Percentiles rank a stretch among this genome's conserved stretches.
These are phyloP conservation scores for Trichoderma sp. DNA, from an alignment of 2,329 filamentous ascomycete genomes.

Conservation along the genomic window DNA sequence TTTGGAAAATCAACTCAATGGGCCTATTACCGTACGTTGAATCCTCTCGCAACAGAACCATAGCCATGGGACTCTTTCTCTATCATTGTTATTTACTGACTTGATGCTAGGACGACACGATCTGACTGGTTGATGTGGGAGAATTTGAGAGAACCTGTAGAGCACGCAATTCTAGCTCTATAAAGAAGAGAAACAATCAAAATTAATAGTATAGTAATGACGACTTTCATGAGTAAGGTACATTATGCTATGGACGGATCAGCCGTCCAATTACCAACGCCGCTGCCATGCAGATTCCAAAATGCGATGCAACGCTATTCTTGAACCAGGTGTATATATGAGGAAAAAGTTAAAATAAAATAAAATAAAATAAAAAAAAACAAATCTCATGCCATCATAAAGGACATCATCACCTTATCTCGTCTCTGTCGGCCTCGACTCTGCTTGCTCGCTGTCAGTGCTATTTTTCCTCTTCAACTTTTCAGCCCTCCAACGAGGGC, in stretches of 20 bases:
- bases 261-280: slow-evolving; percentile 10
- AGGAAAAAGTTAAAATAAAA: background rate
- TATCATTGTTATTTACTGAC: background rate
- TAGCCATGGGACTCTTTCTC: background rate
- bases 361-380: background rate
- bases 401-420: background rate
- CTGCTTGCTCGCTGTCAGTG: background rate
- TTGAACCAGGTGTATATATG: background rate
- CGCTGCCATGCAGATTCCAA: slow-evolving; percentile 20
- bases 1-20: slow-evolving; percentile 98
- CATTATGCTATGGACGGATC: background rate
- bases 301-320: background rate
- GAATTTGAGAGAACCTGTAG: slow-evolving; percentile 64
- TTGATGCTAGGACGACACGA: slow-evolving; percentile 69
- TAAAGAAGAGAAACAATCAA: slow-evolving; percentile 30
- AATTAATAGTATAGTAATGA: slow-evolving; percentile 4
- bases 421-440: background rate
- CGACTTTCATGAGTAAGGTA: background rate
- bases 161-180: slow-evolving; percentile 63
- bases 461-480: slow-evolving; percentile 41
- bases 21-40: slow-evolving; percentile 81
- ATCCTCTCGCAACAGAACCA: background rate
- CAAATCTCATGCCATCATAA: background rate
- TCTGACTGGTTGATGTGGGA: slow-evolving; percentile 99
- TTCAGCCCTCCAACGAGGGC: slow-evolving; percentile 51